Base-by-base conservation (phyloP, 805 yeast genomes). In the Komagataella kurtzmanii region DNA sequence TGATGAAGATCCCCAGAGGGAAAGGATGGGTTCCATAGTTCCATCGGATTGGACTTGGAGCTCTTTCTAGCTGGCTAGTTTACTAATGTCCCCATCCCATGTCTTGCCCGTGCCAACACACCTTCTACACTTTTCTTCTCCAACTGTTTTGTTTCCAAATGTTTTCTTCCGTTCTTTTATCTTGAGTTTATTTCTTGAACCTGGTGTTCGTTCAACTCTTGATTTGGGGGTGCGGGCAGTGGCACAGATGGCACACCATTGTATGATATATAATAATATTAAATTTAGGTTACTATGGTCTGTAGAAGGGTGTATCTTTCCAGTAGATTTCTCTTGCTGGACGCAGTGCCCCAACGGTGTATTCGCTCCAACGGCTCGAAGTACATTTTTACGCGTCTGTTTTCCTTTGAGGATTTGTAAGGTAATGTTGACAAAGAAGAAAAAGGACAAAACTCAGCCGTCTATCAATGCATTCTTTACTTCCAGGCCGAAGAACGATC, bases 41-140 rank as follows among this genome's bases (percentile, higher is more conserved):
- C 53, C 53, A 3, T 30, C 51, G 12, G 51, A 51, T 24, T 51
- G 53, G 53, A 51, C 53, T 12, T 51, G 53, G 53, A 51, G 53
- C 44, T 48, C 51, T 7, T 51, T 51, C 45, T 51, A 43, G 40
- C 24, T 44, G 40, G 40, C 40, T 30, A 30, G 40, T 30, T 10
- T 30, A 30, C 40, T 8, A 30, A 30, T 30, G 12, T 14, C 14
- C 40, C 40, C 10, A 14, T 30, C 10, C 23, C 23, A 5, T 21
- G 23, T 21, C 14, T 30, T 30, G 40, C 40, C 40, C 40, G 14
- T 14, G 14, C 40, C 40, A 30, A 14, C 40, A 30, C 3, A 8
- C 40, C 12, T 10, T 30, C 14, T 30, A 30, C n/a, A 14, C 14
- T 30, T 10, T 7, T n/a, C 19, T 18, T 17, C 18, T 48, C 17